phyloP scores from a whole-genome alignment of 2,329 filamentous ascomycete genomes.

The Claviceps maximensis region DNA sequence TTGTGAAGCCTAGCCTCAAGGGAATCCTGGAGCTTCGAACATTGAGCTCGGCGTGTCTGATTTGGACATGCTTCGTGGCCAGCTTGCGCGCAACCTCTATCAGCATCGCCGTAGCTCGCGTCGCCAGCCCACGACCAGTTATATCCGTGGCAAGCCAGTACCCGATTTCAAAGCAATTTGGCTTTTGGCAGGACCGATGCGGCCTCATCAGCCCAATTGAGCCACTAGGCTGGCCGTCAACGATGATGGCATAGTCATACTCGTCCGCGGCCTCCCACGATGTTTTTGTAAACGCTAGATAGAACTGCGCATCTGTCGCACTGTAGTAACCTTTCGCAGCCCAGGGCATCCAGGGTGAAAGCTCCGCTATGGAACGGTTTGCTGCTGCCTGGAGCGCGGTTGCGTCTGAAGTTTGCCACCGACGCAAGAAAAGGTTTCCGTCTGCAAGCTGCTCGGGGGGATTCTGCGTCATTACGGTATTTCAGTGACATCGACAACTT shows the following conservation, averaged over 20 bases:
- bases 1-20: conserved; percentile 5
- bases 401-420: conserved; percentile 8
- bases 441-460: conserved; percentile 8
- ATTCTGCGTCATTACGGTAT: not conserved
- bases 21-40: conserved; percentile 6
- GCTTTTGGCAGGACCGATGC: not conserved
- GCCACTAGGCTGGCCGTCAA: conserved; percentile 3
- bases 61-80: conserved; percentile 8
- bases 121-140: conserved; percentile 10
- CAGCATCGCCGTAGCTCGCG: conserved; percentile 7
- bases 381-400: conserved; percentile 5
- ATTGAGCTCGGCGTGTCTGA: conserved; percentile 8
- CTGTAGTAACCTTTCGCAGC: conserved; percentile 9
- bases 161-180: conserved; percentile 7
- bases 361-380: conserved; percentile 7
- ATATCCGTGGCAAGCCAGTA: conserved; percentile 10
- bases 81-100: conserved; percentile 7
- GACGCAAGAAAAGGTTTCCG: conserved; percentile 6
- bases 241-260: conserved; percentile 9
- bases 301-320: conserved; percentile 3
- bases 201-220: conserved; percentile 8
- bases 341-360: conserved; percentile 10
- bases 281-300: conserved; percentile 1
- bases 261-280: conserved; percentile 6
- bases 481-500: not conserved